A percentile compares a stretch with the other conserved stretches of the same genome.
Conservation (phyloP, 1,284 basidiomycete species). For the Cryptococcus jaspeensis region DNA sequence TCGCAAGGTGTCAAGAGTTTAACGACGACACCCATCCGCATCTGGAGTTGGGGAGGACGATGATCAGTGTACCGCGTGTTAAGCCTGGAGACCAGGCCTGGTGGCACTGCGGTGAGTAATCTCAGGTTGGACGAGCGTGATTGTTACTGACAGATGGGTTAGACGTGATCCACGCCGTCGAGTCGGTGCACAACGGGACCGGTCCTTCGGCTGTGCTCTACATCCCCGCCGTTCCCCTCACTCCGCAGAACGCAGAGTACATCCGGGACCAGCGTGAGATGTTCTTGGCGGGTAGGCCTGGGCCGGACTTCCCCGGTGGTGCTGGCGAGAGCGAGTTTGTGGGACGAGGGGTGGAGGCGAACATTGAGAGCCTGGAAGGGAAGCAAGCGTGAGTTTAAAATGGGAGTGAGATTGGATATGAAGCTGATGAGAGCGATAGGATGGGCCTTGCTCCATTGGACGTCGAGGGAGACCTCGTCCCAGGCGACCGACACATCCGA, state of each 20-base stretch:
- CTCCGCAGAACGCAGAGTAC: constrained; percentile 64
- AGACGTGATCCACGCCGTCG: constrained; percentile 72
- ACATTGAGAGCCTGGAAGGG: constrained; percentile 56
- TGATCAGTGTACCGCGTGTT: constrained; percentile 72
- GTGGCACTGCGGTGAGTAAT: constrained; percentile 67
- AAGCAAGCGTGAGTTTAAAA: constrained; percentile 51
- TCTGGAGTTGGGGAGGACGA: constrained; percentile 62
- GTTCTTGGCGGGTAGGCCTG: constrained; percentile 61
- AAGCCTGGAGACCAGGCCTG: constrained; percentile 74
- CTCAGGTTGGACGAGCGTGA: neutral
- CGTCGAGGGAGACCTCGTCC: constrained; percentile 11
- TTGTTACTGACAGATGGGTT: neutral
- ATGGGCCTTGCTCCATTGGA: constrained; percentile 45
- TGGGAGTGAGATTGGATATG: neutral
- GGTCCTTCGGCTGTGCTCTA: constrained; percentile 73
- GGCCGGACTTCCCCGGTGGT: constrained; percentile 74
- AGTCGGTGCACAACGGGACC: constrained; percentile 60
- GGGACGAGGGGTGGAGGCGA: constrained; percentile 55
- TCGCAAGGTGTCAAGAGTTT: constrained; percentile 66
- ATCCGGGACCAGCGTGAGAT: constrained; percentile 61
- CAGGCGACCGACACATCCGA: constrained; percentile 25
- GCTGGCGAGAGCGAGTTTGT: constrained; percentile 64
- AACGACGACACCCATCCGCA: constrained; percentile 68
- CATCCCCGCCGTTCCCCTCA: constrained; percentile 73
- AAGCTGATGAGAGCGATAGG: constrained; percentile 10